A percentile compares a stretch with the other conserved stretches of the same genome.
phyloP scores from a whole-genome alignment of 768 basidiomycete species.

The Boletus huronensis region DNA sequence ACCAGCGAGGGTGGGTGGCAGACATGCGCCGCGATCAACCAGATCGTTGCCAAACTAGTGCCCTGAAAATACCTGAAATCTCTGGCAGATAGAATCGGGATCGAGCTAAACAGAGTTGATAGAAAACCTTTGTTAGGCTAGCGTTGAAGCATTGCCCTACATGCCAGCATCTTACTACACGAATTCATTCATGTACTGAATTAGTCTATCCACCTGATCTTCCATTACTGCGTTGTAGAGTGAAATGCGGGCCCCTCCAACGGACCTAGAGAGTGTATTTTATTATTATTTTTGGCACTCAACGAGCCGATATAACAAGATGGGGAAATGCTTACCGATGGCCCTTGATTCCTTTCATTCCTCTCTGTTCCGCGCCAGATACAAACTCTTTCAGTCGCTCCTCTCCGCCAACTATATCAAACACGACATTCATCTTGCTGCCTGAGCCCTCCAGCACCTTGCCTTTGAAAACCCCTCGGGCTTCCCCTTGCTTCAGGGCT shows the following conservation, averaged over 20 bases:
- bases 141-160: conserved; percentile 7
- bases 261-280: conserved; percentile 38
- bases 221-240: conserved; percentile 88
- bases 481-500: conserved; percentile 66
- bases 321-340: conserved; percentile 64
- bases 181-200: conserved; percentile 62
- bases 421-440: conserved; percentile 97
- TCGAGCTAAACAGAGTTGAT: too few relatives aligned
- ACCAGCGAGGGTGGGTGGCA: too few relatives aligned
- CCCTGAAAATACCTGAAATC: too few relatives aligned
- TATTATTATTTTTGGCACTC: background rate
- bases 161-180: conserved; percentile 7
- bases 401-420: conserved; percentile 72
- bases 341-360: conserved; percentile 87
- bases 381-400: conserved; percentile 73
- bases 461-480: conserved; percentile 60
- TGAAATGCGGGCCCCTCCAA: conserved; percentile 75
- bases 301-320: background rate
- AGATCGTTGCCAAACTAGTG: too few relatives aligned
- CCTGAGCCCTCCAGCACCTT: conserved; percentile 73
- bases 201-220: conserved; percentile 59
- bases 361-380: conserved; percentile 70
- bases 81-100: too few relatives aligned
- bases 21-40: too few relatives aligned
- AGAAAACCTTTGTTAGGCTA: background rate